Conservation (phyloP, 768 basidiomycete genomes). For the Psilocybe subaeruginosa region DNA sequence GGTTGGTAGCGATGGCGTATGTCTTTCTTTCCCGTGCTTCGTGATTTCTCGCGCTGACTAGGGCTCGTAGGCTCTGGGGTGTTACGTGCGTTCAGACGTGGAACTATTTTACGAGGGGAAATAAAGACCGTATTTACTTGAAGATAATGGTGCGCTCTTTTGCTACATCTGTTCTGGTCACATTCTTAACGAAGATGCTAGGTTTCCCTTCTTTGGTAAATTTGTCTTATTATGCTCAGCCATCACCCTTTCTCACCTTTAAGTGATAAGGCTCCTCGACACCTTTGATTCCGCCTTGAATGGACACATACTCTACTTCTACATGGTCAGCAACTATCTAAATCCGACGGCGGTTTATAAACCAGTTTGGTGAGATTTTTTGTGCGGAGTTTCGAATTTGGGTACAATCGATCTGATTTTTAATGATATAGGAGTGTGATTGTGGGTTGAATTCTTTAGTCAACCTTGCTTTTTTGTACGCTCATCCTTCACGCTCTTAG, state of each 20-base stretch:
- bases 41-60: not conserved
- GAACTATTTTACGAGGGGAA: slow-evolving; percentile 46
- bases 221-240: not conserved
- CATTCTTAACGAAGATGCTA: slow-evolving; percentile 7
- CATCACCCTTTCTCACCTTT: not conserved
- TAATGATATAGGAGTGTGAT: slow-evolving; percentile 46
- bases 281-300: slow-evolving; percentile 58
- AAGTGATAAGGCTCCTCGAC: slow-evolving; percentile 46
- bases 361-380: slow-evolving; percentile 50
- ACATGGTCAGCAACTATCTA: slow-evolving; percentile 58
- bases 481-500: slow-evolving; percentile 27
- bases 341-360: slow-evolving; percentile 43
- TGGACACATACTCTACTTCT: slow-evolving; percentile 59
- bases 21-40: slow-evolving; percentile 15
- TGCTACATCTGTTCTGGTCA: not conserved
- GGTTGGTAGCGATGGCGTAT: slow-evolving; percentile 55
- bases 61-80: slow-evolving; percentile 53
- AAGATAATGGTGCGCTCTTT: slow-evolving; percentile 38
- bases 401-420: not conserved
- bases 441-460: slow-evolving; percentile 32
- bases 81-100: slow-evolving; percentile 58
- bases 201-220: slow-evolving; percentile 36
- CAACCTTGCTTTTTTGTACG: not conserved
- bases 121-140: slow-evolving; percentile 23
- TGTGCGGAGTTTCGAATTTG: not conserved